phyloP scores from a whole-genome alignment of 2,329 filamentous ascomycete species.

The Helotiales sp. region DNA sequence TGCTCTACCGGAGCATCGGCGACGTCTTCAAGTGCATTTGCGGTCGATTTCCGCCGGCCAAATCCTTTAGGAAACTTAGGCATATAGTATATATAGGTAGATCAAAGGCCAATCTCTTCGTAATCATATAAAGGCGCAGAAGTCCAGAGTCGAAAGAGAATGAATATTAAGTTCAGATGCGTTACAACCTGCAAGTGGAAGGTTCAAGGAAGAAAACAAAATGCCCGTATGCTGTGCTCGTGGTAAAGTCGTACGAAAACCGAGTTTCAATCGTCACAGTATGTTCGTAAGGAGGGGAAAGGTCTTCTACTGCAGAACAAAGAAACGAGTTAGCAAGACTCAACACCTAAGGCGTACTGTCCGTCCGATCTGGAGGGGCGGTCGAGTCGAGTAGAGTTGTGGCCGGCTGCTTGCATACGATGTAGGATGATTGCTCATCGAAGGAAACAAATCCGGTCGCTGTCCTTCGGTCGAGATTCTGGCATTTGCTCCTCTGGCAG shows the following conservation, averaged over 20 bases:
- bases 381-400: slow-evolving; percentile 15
- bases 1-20: slow-evolving; percentile 26
- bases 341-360: slow-evolving; percentile 26
- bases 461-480: no score
- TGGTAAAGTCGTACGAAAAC: slow-evolving; percentile 10
- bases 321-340: slow-evolving; percentile 27
- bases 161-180: not conserved
- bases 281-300: slow-evolving; percentile 28
- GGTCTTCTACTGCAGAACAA: slow-evolving; percentile 25
- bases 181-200: not conserved
- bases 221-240: slow-evolving; percentile 11
- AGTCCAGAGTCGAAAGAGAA: not conserved
- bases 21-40: slow-evolving; percentile 32
- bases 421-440: slow-evolving; percentile 20
- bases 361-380: slow-evolving; percentile 24
- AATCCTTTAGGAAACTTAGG: slow-evolving; percentile 37
- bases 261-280: slow-evolving; percentile 13
- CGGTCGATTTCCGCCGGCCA: slow-evolving; percentile 36
- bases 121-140: not conserved
- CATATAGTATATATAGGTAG: slow-evolving; percentile 31
- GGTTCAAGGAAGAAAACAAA: not conserved
- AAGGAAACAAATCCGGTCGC: not conserved
- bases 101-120: not conserved
- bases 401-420: slow-evolving; percentile 21
- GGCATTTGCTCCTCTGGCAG: not conserved